Evolutionary conservation across 345 rosid species (phyloP).

Genomic region (Bruguiera sexangula): DNA sequence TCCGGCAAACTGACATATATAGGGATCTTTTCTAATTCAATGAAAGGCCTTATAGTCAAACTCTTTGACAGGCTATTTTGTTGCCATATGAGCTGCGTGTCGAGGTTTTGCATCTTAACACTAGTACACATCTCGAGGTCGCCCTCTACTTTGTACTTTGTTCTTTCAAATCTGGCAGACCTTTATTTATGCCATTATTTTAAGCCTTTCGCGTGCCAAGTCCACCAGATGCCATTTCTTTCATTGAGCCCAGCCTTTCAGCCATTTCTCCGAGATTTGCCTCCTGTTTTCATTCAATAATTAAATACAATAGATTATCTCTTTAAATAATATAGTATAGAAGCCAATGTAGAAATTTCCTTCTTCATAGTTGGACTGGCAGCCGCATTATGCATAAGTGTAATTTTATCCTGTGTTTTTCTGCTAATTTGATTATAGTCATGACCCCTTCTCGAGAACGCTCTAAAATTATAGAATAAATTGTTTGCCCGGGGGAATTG

Average conservation of each 20-base stretch:
- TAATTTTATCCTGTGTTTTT: neutral
- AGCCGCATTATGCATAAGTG: neutral
- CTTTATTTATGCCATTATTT: slow-evolving; percentile 16
- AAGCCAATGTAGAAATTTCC: neutral
- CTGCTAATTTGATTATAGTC: neutral
- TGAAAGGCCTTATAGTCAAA: slow-evolving; percentile 34
- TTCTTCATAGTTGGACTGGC: neutral
- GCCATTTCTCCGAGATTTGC: slow-evolving; percentile 32
- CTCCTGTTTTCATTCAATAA: slow-evolving; percentile 4
- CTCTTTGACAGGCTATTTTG: slow-evolving; percentile 40
- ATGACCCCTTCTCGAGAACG: neutral
- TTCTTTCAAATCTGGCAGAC: slow-evolving; percentile 35
- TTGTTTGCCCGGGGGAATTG: neutral
- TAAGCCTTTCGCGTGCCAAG: neutral
- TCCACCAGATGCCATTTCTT: slow-evolving; percentile 20
- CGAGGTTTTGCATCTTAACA: slow-evolving; percentile 18
- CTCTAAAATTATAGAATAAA: neutral
- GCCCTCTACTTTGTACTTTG: slow-evolving; percentile 19
- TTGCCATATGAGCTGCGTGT: slow-evolving; percentile 20
- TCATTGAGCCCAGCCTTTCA: slow-evolving; percentile 39
- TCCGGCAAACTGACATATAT: slow-evolving; percentile 17
- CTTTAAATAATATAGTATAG: too few species aligned
- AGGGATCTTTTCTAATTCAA: slow-evolving; percentile 1
- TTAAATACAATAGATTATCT: too few species aligned
- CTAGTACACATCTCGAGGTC: slow-evolving; percentile 46